phyloP scores from a whole-genome alignment of 139 green algal genomes.

The Haematococcus lacustris region DNA sequence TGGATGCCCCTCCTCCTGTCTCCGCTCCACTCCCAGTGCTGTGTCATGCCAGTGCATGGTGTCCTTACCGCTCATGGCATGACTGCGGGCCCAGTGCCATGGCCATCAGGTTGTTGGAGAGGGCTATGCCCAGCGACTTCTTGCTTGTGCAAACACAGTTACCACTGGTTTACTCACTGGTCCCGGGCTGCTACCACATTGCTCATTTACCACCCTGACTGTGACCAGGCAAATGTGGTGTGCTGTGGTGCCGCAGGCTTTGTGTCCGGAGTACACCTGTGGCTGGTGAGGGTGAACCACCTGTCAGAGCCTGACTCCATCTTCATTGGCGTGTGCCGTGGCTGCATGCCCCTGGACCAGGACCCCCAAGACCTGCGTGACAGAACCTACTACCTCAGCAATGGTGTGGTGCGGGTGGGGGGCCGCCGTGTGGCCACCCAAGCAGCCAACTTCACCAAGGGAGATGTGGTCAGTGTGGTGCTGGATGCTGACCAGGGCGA shows the following conservation, averaged over 20 bases:
- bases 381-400: slow-evolving; percentile 36
- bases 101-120: no score
- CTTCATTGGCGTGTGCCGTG: slow-evolving; percentile 57
- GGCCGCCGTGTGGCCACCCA: slow-evolving; percentile 46
- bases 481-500: slow-evolving; percentile 55
- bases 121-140: no score
- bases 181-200: no score
- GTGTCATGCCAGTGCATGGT: no score
- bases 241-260: slow-evolving; percentile 33
- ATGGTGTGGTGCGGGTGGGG: slow-evolving; percentile 51
- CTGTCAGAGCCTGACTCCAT: slow-evolving; percentile 53
- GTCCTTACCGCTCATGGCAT: no score
- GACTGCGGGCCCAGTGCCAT: no score
- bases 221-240: no score
- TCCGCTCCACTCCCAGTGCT: no score
- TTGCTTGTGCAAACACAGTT: no score
- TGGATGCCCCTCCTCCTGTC: no score
- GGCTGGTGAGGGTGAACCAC: slow-evolving; percentile 55
- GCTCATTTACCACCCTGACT: no score
- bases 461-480: slow-evolving; percentile 48
- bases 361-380: slow-evolving; percentile 51
- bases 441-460: slow-evolving; percentile 53
- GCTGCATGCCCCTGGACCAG: slow-evolving; percentile 54
- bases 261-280: slow-evolving; percentile 54
- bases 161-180: no score